Percentiles rank a stretch among this genome's conserved stretches.
These are phyloP conservation scores for Gomphus bonarii DNA, from an alignment of 1,284 basidiomycete species.

Conservation along the genomic window DNA sequence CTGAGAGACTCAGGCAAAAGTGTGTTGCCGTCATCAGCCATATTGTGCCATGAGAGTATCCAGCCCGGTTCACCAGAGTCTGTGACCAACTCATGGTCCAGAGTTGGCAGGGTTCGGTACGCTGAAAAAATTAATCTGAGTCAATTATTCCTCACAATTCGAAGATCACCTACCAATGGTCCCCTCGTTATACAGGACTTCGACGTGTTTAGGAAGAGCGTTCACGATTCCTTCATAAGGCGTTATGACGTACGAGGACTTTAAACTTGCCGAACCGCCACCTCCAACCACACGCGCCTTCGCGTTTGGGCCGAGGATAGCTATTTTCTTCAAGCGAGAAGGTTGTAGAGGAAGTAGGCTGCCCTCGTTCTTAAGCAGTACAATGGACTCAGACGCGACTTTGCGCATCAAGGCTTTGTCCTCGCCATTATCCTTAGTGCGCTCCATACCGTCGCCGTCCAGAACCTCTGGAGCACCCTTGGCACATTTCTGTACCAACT, in stretches of 20 bases:
- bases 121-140: conserved; percentile 24
- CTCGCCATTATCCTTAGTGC: conserved; percentile 45
- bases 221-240: conserved; percentile 51
- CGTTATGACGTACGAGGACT: conserved; percentile 30
- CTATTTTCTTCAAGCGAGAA: conserved; percentile 24
- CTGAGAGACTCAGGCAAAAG: conserved; percentile 27
- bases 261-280: too few species aligned
- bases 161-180: conserved; percentile 39
- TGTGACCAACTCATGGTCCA: conserved; percentile 32
- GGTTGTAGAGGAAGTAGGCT: conserved; percentile 32
- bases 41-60: conserved; percentile 35
- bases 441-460: conserved; percentile 53
- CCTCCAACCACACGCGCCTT: conserved; percentile 27
- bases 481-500: conserved; percentile 51
- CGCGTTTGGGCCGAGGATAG: conserved; percentile 36
- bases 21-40: conserved; percentile 36
- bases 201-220: conserved; percentile 34
- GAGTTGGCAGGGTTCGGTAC: conserved; percentile 50
- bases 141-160: neutral
- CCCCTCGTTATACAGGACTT: conserved; percentile 43
- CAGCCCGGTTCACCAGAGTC: too few species aligned
- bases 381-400: conserved; percentile 53
- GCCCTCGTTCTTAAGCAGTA: conserved; percentile 60
- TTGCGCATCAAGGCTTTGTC: conserved; percentile 44
- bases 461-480: conserved; percentile 48